phyloP scores from a whole-genome alignment of 345 rosid genomes.

The Excoecaria agallocha region DNA sequence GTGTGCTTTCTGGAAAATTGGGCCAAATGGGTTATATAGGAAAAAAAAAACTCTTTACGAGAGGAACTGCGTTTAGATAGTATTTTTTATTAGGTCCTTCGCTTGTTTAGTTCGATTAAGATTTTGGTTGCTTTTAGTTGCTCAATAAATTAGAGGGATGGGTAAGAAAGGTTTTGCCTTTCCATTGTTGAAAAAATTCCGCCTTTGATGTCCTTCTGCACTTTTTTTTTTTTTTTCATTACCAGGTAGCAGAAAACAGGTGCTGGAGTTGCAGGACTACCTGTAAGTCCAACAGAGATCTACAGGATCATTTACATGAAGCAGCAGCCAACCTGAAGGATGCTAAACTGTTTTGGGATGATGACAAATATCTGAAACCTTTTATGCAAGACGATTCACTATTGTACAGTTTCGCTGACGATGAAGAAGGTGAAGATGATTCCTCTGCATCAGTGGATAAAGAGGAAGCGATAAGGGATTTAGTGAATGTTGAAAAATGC shows the following conservation, averaged over 20 bases:
- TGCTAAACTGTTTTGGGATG: conserved; percentile 42
- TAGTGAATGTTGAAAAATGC: conserved; percentile 43
- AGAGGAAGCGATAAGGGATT: conserved; percentile 48
- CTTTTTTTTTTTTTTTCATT: conserved; percentile 13
- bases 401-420: conserved; percentile 70
- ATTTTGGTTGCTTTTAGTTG: background rate
- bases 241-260: conserved; percentile 69
- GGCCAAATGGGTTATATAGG: background rate
- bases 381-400: conserved; percentile 76
- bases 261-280: conserved; percentile 65
- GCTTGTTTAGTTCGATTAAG: background rate
- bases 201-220: background rate
- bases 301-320: conserved; percentile 49
- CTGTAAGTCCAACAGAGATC: conserved; percentile 40
- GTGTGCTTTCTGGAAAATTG: background rate
- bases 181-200: background rate
- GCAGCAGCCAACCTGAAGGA: conserved; percentile 31
- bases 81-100: background rate
- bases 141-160: background rate
- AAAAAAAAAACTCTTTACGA: background rate
- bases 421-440: conserved; percentile 67
- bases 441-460: conserved; percentile 34
- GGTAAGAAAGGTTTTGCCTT: background rate
- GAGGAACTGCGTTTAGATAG: background rate
- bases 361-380: conserved; percentile 72